These are phyloP conservation scores for Lodderomyces beijingensis DNA, from an alignment of 1,139 yeast genomes.

Conservation along the genomic window DNA sequence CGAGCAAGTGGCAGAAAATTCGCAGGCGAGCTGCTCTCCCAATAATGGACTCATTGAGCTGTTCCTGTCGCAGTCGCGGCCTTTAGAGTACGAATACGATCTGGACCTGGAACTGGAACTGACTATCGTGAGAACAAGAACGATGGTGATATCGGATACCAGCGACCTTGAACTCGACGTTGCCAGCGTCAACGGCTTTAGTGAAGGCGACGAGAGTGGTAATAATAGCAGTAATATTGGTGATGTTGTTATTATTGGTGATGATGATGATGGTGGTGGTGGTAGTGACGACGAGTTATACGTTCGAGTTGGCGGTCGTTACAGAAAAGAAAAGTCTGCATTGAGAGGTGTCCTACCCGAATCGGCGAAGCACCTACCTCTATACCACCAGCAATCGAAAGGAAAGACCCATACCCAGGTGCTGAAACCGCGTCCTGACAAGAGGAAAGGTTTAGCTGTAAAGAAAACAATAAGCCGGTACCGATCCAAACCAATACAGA, in stretches of 20 bases:
- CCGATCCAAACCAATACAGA: no score
- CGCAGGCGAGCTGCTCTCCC: neutral
- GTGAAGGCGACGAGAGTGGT: neutral
- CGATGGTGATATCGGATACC: neutral
- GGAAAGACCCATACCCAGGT: slow-evolving; percentile 4
- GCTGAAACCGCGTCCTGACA: slow-evolving; percentile 12
- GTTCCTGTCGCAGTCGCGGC: neutral
- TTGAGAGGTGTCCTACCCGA: slow-evolving; percentile 38
- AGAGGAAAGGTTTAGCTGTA: slow-evolving; percentile 36
- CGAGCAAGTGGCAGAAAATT: neutral
- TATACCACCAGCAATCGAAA: slow-evolving; percentile 17
- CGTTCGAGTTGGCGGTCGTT: slow-evolving; percentile 32
- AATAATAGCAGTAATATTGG: slow-evolving; percentile 4
- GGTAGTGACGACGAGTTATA: slow-evolving; percentile 15
- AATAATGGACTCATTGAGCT: no score
- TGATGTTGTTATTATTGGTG: neutral
- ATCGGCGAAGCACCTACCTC: slow-evolving; percentile 30
- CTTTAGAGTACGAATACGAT: neutral
- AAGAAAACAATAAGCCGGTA: slow-evolving; percentile 21
- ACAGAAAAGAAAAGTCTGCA: slow-evolving; percentile 25
- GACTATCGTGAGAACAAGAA: no score
- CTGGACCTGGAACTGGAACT: no score
- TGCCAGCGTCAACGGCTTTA: neutral
- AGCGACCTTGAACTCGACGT: neutral
- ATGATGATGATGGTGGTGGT: slow-evolving; percentile 2